Base-by-base conservation (phyloP, 2,329 filamentous ascomycete genomes). In the Didymella exigua region DNA sequence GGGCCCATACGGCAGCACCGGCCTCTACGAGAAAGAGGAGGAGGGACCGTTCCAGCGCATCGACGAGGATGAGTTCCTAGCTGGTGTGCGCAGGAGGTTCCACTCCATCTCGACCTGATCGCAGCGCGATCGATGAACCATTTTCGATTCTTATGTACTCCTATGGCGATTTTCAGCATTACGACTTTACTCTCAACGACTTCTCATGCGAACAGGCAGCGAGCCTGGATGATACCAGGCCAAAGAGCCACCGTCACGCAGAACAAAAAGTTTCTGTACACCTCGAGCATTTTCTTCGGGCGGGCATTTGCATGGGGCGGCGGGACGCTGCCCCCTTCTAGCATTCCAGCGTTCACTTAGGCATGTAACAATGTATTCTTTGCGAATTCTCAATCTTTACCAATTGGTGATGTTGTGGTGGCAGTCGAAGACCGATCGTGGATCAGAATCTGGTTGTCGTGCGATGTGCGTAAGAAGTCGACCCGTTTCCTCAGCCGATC, bases 1-100 rank as follows among this genome's bases (percentile, higher is more conserved):
- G 61, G 79, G 79, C 0, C 79, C 79, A 1, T 82, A 80, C 55
- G 79, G 79, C 19, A 77, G 74, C 59, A 79, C 77, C 14, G 79
- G 79, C 1, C 71, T 80, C 7, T 82, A 81, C 54, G 79, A 77
- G 50, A 82, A 82, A 51, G 74, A 77, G 38, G 76, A 78, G 46
- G 78, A 79, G 54, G 72, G 72, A 5, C 69, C 68, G 9, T 77
- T 77, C 63, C 72, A 76, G 49, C 68, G 69, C 43, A 70, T 77
- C 24, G 64, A 71, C 14, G 75, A 77, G 46, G 63, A 62, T 36
- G 74, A 75, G n/a, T 77, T 76, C 55, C 60, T 77, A 29, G 57
- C 57, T 31, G 75, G 75, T 9, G 67, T 75, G 33, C 67, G 72
- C 59, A 65, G 70, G 52, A 68, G 69, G 27, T 65, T 70, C 29